phyloP scores from a whole-genome alignment of 305 asterid species.

The Withania somnifera region DNA sequence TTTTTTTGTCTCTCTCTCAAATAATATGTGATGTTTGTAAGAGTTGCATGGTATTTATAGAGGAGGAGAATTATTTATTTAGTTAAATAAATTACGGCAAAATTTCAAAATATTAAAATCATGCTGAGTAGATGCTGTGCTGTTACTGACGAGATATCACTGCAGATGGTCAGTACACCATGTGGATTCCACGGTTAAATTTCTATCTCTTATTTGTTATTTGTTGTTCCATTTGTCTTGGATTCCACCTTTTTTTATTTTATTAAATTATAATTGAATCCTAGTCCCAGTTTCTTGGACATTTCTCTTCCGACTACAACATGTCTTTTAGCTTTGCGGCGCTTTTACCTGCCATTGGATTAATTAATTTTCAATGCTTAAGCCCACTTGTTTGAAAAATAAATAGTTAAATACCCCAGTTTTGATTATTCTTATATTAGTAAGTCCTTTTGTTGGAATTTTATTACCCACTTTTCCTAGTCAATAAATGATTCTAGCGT shows the following conservation, averaged over 20 bases:
- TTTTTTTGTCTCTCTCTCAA: background rate
- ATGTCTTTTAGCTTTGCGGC: background rate
- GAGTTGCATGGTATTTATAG: background rate
- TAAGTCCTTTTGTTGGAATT: background rate
- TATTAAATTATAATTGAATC: background rate
- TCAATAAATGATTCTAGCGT: too few relatives aligned
- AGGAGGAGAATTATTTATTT: background rate
- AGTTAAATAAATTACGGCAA: background rate
- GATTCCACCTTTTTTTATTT: background rate
- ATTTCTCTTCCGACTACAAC: background rate
- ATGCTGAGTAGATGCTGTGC: constrained; percentile 6
- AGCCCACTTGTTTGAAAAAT: background rate
- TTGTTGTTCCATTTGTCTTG: background rate
- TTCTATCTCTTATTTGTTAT: background rate
- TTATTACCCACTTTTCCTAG: background rate
- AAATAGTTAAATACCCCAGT: too few relatives aligned
- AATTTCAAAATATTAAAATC: background rate
- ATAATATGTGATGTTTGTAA: background rate
- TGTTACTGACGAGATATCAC: background rate
- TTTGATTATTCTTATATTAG: too few relatives aligned
- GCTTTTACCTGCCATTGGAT: background rate
- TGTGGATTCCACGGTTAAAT: background rate
- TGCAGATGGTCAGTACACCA: background rate
- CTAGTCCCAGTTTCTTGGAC: background rate
- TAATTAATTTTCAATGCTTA: background rate